phyloP scores from a whole-genome alignment of 495 filamentous ascomycete genomes.

The Hapsidospora chrysogenum region DNA sequence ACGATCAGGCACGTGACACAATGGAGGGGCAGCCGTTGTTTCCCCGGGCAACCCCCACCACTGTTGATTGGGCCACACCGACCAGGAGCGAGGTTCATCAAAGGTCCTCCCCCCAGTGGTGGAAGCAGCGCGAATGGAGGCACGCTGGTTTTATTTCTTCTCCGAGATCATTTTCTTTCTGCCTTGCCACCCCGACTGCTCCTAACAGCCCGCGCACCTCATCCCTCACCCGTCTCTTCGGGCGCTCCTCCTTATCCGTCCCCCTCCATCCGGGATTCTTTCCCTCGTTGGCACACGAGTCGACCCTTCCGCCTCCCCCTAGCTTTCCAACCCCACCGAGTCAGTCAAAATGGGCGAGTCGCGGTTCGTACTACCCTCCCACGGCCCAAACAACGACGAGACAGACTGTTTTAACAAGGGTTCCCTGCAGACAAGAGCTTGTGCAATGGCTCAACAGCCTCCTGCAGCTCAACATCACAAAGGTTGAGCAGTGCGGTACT shows the following conservation, averaged over 20 bases:
- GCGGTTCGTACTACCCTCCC: background rate
- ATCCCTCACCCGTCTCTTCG: background rate
- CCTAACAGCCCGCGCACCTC: background rate
- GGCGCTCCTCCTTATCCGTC: background rate
- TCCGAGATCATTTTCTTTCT: background rate
- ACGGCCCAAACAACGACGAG: background rate
- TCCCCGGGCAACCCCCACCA: conserved; percentile 3
- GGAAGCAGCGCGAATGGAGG: too few relatives aligned
- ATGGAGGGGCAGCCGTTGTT: background rate
- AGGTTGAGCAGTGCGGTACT: conserved; percentile 97
- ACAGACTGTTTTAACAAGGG: too few relatives aligned
- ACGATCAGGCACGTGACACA: too few relatives aligned
- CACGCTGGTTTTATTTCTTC: background rate
- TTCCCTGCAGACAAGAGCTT: conserved; percentile 81
- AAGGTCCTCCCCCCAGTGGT: too few relatives aligned
- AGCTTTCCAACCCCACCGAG: too few relatives aligned
- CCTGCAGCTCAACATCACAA: conserved; percentile 91
- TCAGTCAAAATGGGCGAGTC: conserved; percentile 6
- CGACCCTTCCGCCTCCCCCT: too few relatives aligned
- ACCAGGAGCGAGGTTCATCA: too few relatives aligned
- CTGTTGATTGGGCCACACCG: conserved; percentile 3
- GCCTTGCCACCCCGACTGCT: background rate
- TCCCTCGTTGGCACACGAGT: too few relatives aligned
- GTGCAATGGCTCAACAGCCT: conserved; percentile 95
- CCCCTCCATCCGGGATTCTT: too few relatives aligned